A percentile compares a stretch with the other conserved stretches of the same genome.
These are phyloP conservation scores for Spiraea crenata DNA, from an alignment of 331 rosid species.

Conservation along the genomic window DNA sequence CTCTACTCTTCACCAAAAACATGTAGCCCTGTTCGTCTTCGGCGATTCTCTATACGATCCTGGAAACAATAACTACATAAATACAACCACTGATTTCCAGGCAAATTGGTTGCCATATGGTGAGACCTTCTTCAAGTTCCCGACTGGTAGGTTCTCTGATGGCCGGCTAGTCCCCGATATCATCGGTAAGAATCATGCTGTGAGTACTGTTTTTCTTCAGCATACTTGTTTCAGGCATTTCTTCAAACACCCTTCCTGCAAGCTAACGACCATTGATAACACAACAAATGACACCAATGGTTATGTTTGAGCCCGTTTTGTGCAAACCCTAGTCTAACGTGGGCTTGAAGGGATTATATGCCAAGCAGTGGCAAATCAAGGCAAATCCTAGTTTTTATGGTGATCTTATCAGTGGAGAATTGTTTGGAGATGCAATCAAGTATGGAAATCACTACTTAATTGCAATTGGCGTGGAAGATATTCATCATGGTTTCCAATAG, in stretches of 20 bases:
- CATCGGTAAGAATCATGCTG: slow-evolving; percentile 7
- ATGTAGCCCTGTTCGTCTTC: slow-evolving; percentile 30
- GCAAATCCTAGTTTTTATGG: too few species aligned
- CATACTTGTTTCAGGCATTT: not conserved
- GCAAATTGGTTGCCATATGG: slow-evolving; percentile 25
- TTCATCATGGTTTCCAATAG: too few species aligned
- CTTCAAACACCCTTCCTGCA: not conserved
- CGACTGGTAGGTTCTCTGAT: slow-evolving; percentile 14
- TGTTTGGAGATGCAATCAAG: too few species aligned
- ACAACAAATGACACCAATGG: not conserved
- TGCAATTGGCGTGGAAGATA: too few species aligned
- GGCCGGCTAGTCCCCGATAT: slow-evolving; percentile 15
- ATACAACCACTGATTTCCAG: slow-evolving; percentile 25
- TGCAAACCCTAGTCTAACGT: too few species aligned
- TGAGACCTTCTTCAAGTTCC: slow-evolving; percentile 23
- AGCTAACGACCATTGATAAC: not conserved
- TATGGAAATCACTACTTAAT: too few species aligned
- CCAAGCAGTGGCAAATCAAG: too few species aligned
- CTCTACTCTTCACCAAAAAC: not conserved
- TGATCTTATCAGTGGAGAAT: too few species aligned
- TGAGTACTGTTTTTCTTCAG: not conserved
- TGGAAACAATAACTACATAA: slow-evolving; percentile 43
- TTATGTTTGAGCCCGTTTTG: too few species aligned
- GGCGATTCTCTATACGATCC: slow-evolving; percentile 40
- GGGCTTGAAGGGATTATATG: too few species aligned